These are phyloP conservation scores for Phaeosphaeriaceae sp. DNA, from an alignment of 2,329 filamentous ascomycete species.

Conservation along the genomic window DNA sequence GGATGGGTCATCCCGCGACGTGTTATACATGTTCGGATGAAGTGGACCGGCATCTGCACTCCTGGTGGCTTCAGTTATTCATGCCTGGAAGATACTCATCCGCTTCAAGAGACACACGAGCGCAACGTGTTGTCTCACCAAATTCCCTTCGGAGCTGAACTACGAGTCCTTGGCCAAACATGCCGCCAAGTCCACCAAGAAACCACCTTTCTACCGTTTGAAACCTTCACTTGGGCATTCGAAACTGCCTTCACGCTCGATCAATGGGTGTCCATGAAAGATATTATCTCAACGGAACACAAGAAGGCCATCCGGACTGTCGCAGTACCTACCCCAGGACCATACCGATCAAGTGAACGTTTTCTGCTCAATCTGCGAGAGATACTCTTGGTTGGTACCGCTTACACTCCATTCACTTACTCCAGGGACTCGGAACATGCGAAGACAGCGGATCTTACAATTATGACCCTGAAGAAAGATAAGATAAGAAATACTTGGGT, in stretches of 20 bases:
- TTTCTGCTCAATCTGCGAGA: constrained; percentile 7
- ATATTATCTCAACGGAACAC: constrained; percentile 2
- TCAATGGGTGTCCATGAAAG: constrained; percentile 15
- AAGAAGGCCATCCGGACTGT: constrained; percentile 15
- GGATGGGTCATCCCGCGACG: constrained; percentile 12
- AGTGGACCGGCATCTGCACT: constrained; percentile 11
- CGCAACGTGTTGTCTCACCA: background rate
- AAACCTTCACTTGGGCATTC: constrained; percentile 15
- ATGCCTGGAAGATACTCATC: constrained; percentile 11
- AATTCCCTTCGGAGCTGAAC: constrained; percentile 9
- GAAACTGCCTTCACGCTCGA: constrained; percentile 20
- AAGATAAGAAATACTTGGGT: background rate
- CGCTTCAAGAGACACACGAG: constrained; percentile 8
- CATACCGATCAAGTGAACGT: constrained; percentile 13
- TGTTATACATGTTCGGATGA: constrained; percentile 14
- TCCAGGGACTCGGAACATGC: too few species aligned
- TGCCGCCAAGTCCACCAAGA: constrained; percentile 15
- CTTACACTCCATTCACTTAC: background rate
- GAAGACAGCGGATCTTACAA: background rate
- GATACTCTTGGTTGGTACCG: constrained; percentile 9
- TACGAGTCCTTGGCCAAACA: constrained; percentile 1
- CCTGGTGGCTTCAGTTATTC: constrained; percentile 13
- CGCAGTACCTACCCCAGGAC: constrained; percentile 15
- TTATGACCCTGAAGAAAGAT: background rate
- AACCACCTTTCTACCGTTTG: constrained; percentile 9